These are phyloP conservation scores for Hypholoma sublateritium DNA, from an alignment of 768 basidiomycete species.

Conservation along the genomic window DNA sequence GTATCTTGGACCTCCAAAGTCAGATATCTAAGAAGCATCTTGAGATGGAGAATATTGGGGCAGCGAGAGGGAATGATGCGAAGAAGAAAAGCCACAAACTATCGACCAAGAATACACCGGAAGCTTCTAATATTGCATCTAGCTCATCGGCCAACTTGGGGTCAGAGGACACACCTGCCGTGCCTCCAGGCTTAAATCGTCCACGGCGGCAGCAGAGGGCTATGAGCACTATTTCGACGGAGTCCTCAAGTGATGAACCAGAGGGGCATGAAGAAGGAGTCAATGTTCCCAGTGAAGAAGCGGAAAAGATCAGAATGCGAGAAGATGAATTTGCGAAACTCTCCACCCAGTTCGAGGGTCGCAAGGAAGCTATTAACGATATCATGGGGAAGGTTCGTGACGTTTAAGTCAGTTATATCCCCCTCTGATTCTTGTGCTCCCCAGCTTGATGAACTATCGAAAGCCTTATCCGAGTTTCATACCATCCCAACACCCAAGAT, in stretches of 20 bases:
- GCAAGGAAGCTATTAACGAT: slow-evolving; percentile 64
- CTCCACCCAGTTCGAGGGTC: slow-evolving; percentile 65
- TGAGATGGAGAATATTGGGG: slow-evolving; percentile 70
- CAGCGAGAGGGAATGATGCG: slow-evolving; percentile 28
- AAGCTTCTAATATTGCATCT: slow-evolving; percentile 1
- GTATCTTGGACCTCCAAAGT: slow-evolving; percentile 70
- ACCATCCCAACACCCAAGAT: slow-evolving; percentile 45
- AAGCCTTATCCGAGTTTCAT: slow-evolving; percentile 49
- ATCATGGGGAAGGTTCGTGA: slow-evolving; percentile 71
- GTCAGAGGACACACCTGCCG: slow-evolving; percentile 7
- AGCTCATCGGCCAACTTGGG: slow-evolving; percentile 5
- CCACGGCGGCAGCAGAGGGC: slow-evolving; percentile 15
- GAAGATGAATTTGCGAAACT: slow-evolving; percentile 71
- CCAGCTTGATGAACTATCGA: slow-evolving; percentile 60
- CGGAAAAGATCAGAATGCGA: slow-evolving; percentile 51
- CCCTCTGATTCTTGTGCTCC: neutral
- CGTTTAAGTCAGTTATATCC: neutral
- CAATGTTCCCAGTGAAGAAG: slow-evolving; percentile 54
- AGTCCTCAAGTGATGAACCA: slow-evolving; percentile 27
- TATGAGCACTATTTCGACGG: slow-evolving; percentile 23
- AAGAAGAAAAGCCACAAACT: slow-evolving; percentile 36
- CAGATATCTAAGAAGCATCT: slow-evolving; percentile 73
- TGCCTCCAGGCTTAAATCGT: slow-evolving; percentile 14
- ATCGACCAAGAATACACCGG: slow-evolving; percentile 7
- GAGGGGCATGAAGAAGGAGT: slow-evolving; percentile 48